A percentile compares a stretch with the other conserved stretches of the same genome.
Conservation (phyloP, 768 basidiomycete genomes). For the Mycena olivaceomarginata region DNA sequence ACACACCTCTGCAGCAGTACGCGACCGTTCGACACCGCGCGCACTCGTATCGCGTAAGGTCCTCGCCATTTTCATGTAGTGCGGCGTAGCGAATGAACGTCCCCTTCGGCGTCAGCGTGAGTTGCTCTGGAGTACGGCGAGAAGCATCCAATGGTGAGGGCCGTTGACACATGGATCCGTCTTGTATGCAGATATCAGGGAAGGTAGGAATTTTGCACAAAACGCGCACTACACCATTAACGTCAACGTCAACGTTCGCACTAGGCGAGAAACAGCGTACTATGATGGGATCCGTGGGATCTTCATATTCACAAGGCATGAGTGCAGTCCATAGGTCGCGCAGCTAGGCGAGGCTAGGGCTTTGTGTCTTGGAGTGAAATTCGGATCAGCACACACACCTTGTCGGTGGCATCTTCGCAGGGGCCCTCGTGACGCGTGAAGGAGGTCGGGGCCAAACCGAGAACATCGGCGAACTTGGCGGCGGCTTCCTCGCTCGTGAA, state of each 20-base stretch:
- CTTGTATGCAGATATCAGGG: conserved; percentile 19
- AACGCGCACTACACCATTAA: not conserved
- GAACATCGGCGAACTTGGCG: conserved; percentile 3
- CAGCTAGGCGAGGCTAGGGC: not conserved
- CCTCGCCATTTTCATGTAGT: not conserved
- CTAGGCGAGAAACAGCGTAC: not conserved
- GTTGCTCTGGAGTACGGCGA: not conserved
- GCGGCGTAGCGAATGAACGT: conserved; percentile 19
- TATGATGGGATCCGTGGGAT: conserved; percentile 12
- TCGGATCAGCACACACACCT: not conserved
- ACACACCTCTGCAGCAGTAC: conserved; percentile 26
- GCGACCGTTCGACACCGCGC: conserved; percentile 26
- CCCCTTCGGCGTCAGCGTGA: conserved; percentile 14
- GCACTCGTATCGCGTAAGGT: not conserved
- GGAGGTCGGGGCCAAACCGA: conserved; percentile 7
- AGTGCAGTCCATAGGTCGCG: conserved; percentile 4
- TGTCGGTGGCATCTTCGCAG: conserved; percentile 2
- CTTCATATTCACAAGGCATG: conserved; percentile 23
- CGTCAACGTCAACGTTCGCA: not conserved
- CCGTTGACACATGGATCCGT: not conserved
- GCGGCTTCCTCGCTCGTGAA: conserved; percentile 14
- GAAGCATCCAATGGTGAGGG: not conserved
- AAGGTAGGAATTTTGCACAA: conserved; percentile 17
- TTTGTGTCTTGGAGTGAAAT: not conserved
- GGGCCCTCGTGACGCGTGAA: not conserved